Evolutionary conservation across 2,329 filamentous ascomycete genomes (phyloP).

Genomic region (Hymenotorrendiella dingleyae): DNA sequence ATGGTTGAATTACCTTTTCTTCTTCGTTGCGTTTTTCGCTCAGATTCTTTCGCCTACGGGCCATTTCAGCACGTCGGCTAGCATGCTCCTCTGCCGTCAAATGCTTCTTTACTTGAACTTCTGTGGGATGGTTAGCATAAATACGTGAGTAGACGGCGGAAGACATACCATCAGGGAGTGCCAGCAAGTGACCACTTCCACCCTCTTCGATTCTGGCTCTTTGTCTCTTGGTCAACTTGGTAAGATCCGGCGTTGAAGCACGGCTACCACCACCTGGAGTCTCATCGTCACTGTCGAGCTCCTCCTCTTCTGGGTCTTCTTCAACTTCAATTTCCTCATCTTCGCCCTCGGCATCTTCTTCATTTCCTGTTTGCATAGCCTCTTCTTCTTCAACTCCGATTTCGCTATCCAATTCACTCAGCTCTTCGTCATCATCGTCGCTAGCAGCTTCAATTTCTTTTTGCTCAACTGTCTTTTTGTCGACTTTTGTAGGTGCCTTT

Average conservation of each 20-base stretch:
- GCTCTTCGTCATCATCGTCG: constrained; percentile 32
- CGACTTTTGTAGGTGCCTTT: constrained; percentile 20
- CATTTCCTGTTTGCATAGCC: constrained; percentile 34
- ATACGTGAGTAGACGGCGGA: not conserved
- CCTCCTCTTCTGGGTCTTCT: constrained; percentile 37
- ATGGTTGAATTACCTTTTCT: constrained; percentile 53
- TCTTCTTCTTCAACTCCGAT: constrained; percentile 42
- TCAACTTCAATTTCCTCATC: constrained; percentile 37
- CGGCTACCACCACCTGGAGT: constrained; percentile 44
- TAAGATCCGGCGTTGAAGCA: constrained; percentile 55
- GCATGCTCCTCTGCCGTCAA: constrained; percentile 68
- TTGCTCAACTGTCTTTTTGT: constrained; percentile 25
- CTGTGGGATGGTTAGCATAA: constrained; percentile 31
- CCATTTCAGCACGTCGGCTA: constrained; percentile 70
- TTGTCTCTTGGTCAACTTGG: constrained; percentile 64
- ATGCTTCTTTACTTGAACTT: constrained; percentile 68
- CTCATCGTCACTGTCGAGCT: constrained; percentile 30
- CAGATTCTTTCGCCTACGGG: constrained; percentile 64
- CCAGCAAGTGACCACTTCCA: constrained; percentile 37
- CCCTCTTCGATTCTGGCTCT: constrained; percentile 51
- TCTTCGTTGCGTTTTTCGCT: constrained; percentile 74
- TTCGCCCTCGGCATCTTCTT: constrained; percentile 39
- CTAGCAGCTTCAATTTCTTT: constrained; percentile 26
- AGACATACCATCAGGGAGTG: constrained; percentile 36
- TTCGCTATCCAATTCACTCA: constrained; percentile 30